These are phyloP conservation scores for Cupressus sempervirens DNA, from an alignment of 75 land plant species.

Conservation along the genomic window DNA sequence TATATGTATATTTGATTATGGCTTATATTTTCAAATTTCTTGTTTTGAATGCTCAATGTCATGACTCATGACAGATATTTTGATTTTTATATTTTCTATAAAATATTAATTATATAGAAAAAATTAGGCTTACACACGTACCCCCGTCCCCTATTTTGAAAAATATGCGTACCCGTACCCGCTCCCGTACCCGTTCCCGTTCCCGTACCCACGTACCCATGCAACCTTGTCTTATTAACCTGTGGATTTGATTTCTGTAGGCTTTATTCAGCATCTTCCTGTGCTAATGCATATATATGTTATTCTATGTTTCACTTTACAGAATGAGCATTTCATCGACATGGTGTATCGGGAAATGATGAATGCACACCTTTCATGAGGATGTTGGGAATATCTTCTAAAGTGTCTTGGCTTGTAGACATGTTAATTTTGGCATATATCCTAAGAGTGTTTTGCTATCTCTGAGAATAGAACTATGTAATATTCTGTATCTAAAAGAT, in stretches of 20 bases:
- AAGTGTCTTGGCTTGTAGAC: background rate
- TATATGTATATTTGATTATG: too few relatives aligned
- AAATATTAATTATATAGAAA: too few relatives aligned
- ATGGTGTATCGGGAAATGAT: constrained; percentile 73
- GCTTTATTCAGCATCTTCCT: background rate
- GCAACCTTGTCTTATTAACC: background rate
- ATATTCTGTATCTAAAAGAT: background rate
- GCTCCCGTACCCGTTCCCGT: too few relatives aligned
- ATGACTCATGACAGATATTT: too few relatives aligned
- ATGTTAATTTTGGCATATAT: background rate
- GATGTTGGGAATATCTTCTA: background rate
- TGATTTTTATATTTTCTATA: too few relatives aligned
- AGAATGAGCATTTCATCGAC: constrained; percentile 86
- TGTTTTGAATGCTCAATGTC: too few relatives aligned
- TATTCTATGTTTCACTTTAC: constrained; percentile 19
- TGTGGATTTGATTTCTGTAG: background rate
- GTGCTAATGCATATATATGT: background rate
- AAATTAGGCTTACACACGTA: too few relatives aligned
- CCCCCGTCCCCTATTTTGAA: too few relatives aligned
- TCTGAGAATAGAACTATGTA: background rate
- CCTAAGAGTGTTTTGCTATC: background rate
- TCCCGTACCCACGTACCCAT: too few relatives aligned
- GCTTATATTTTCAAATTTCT: too few relatives aligned
- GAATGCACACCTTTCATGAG: constrained; percentile 48
- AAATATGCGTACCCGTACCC: too few relatives aligned